A percentile compares a stretch with the other conserved stretches of the same genome.
These are phyloP conservation scores for Spathaspora sp. DNA, from an alignment of 805 yeast species.

Conservation along the genomic window DNA sequence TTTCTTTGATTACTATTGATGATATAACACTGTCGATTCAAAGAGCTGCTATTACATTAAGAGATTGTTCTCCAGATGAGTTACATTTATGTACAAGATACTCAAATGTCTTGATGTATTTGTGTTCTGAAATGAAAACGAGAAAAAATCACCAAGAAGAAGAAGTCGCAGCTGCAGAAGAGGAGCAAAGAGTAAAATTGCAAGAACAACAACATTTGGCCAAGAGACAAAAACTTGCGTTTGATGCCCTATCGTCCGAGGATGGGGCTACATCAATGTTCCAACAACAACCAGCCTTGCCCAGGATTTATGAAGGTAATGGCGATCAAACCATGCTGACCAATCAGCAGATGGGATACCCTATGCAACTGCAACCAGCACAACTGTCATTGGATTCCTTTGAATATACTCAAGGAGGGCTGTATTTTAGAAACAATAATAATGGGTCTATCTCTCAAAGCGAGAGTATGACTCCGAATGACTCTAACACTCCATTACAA, in stretches of 20 bases:
- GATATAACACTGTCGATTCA: slow-evolving; percentile 68
- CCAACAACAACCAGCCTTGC: background rate
- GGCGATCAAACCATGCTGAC: background rate
- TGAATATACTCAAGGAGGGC: background rate
- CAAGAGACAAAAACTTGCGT: background rate
- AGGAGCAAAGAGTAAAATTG: background rate
- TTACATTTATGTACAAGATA: slow-evolving; percentile 79
- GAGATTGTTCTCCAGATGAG: slow-evolving; percentile 88
- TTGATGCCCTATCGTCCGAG: background rate
- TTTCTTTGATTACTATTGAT: slow-evolving; percentile 65
- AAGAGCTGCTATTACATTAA: slow-evolving; percentile 64
- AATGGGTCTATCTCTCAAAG: slow-evolving; percentile 2
- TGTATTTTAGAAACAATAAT: background rate
- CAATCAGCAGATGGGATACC: background rate
- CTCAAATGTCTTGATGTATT: slow-evolving; percentile 69
- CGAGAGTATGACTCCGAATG: slow-evolving; percentile 8
- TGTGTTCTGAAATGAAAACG: slow-evolving; percentile 70
- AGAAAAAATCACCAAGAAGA: slow-evolving; percentile 22
- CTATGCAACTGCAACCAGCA: background rate
- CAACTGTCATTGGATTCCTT: background rate
- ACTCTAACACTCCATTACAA: slow-evolving; percentile 15
- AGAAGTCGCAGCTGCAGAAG: background rate
- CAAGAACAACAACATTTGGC: background rate
- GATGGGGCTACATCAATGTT: background rate
- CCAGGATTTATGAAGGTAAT: background rate